Percentiles rank a stretch among this genome's conserved stretches.
Evolutionary conservation across 139 green algal genomes (phyloP).

Genomic region (Chlamydomonas eustigma): DNA sequence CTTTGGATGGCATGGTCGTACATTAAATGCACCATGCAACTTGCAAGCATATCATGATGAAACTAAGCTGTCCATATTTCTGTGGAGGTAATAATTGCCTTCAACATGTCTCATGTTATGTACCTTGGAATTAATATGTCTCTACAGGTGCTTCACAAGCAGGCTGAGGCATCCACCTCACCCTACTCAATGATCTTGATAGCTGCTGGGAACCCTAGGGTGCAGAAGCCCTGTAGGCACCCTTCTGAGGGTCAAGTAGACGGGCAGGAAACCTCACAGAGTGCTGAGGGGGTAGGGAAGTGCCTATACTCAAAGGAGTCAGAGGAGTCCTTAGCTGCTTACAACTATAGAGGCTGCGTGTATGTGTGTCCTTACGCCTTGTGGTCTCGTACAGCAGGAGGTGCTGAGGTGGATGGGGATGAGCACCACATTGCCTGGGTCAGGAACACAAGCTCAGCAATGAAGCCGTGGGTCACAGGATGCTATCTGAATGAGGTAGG

Average conservation of each 20-base stretch:
- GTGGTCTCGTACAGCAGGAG: neutral
- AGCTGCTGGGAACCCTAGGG: neutral
- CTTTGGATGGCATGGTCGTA: neutral
- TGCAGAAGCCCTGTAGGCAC: too few species aligned
- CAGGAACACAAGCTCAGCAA: neutral
- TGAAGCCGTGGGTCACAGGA: neutral
- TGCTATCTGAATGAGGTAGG: slow-evolving; percentile 8
- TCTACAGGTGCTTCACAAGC: neutral
- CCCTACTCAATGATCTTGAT: slow-evolving; percentile 3
- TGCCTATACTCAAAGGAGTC: neutral
- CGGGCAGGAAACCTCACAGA: neutral
- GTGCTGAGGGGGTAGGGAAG: neutral
- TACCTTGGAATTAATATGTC: neutral
- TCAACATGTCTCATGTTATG: too few species aligned
- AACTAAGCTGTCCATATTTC: neutral
- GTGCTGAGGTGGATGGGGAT: neutral
- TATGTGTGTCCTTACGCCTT: slow-evolving; percentile 7
- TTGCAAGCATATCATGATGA: neutral
- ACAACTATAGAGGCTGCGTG: neutral
- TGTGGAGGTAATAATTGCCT: too few species aligned
- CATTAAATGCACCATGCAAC: neutral
- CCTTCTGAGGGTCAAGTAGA: too few species aligned
- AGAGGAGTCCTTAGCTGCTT: neutral
- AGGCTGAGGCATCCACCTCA: neutral
- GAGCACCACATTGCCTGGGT: slow-evolving; percentile 1